Evolutionary conservation across 768 basidiomycete species (phyloP).

Genomic region (Termitomyces heimii): DNA sequence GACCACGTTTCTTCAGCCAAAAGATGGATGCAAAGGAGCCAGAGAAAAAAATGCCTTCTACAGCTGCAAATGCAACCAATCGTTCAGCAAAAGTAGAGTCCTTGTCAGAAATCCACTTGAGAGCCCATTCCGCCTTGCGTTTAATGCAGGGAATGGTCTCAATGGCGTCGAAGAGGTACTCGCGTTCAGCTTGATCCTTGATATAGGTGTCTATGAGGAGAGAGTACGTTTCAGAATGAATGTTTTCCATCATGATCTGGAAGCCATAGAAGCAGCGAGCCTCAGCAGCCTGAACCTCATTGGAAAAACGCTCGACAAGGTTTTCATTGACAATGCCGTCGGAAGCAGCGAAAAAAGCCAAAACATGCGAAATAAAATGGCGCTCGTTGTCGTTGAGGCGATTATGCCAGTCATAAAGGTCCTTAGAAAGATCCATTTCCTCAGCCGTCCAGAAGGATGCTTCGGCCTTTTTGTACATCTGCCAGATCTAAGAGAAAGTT

Average conservation of each 20-base stretch:
- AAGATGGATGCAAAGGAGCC: slow-evolving; percentile 93
- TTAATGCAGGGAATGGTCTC: slow-evolving; percentile 93
- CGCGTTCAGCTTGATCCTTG: slow-evolving; percentile 69
- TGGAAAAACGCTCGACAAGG: slow-evolving; percentile 88
- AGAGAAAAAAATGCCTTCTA: slow-evolving; percentile 98
- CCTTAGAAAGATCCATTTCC: slow-evolving; percentile 88
- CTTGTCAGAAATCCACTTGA: slow-evolving; percentile 85
- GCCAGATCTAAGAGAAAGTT: slow-evolving; percentile 70
- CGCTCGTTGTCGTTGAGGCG: slow-evolving; percentile 80
- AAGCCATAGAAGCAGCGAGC: slow-evolving; percentile 97
- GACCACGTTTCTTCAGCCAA: slow-evolving; percentile 95
- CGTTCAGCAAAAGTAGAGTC: slow-evolving; percentile 82
- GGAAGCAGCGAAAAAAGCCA: slow-evolving; percentile 95
- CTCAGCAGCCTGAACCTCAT: slow-evolving; percentile 89
- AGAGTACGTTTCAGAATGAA: slow-evolving; percentile 95
- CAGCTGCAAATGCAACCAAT: slow-evolving; percentile 89
- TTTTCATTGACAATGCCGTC: slow-evolving; percentile 98
- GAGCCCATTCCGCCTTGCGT: slow-evolving; percentile 93
- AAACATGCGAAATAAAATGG: slow-evolving; percentile 87
- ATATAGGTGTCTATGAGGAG: slow-evolving; percentile 95
- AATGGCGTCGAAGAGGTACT: slow-evolving; percentile 86
- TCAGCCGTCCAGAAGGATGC: slow-evolving; percentile 95
- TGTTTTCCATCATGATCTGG: slow-evolving; percentile 99
- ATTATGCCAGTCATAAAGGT: slow-evolving; percentile 78
- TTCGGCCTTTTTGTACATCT: slow-evolving; percentile 92